Conservation (phyloP, 805 yeast genomes). For the Candida ortonii region DNA sequence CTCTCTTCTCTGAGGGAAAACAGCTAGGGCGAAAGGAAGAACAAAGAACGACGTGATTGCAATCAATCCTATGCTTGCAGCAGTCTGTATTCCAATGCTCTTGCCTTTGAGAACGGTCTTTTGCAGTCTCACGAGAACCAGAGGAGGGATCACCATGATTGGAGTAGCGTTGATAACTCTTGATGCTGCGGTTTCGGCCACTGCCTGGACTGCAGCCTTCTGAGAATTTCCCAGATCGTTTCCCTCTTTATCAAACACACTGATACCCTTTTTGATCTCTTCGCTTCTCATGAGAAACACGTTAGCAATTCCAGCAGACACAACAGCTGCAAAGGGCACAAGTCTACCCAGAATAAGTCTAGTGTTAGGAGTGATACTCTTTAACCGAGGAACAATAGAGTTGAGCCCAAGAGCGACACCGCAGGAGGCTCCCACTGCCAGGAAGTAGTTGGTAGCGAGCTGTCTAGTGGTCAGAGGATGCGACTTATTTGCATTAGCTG, state of each 20-base stretch:
- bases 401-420: constrained; percentile 93
- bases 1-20: constrained; percentile 85
- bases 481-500: constrained; percentile 93
- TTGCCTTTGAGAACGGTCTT: constrained; percentile 64
- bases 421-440: constrained; percentile 94
- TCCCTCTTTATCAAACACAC: constrained; percentile 62
- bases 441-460: constrained; percentile 69
- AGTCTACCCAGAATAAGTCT: constrained; percentile 73
- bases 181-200: constrained; percentile 94
- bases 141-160: constrained; percentile 94
- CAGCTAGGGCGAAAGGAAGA: constrained; percentile 91
- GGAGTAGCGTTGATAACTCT: constrained; percentile 97
- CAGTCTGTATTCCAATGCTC: constrained; percentile 60
- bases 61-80: constrained; percentile 81
- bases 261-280: constrained; percentile 83
- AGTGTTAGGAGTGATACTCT: constrained; percentile 64
- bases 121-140: constrained; percentile 76
- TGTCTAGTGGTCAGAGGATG: constrained; percentile 83
- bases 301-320: constrained; percentile 92
- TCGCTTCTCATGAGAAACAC: constrained; percentile 96
- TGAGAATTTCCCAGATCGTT: constrained; percentile 72
- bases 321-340: constrained; percentile 98
- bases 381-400: constrained; percentile 83
- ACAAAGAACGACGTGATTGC: constrained; percentile 82
- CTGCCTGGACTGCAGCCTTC: constrained; percentile 87